Base-by-base conservation (phyloP, 805 yeast genomes). In the Sugiyamaella valdiviana region DNA sequence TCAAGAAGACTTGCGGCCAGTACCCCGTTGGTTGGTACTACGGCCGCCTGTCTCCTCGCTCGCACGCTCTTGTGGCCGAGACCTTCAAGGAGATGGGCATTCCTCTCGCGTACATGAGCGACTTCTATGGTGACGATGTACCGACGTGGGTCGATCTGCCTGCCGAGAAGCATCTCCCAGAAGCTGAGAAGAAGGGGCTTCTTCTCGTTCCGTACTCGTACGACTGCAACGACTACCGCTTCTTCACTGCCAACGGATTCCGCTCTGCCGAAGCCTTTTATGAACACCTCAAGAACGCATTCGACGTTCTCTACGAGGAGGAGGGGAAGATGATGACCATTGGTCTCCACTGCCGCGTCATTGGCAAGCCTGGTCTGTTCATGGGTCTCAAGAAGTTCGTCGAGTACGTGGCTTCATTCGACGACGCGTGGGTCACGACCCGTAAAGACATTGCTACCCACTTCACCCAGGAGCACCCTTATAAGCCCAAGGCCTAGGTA, bases 1-100 rank as follows among this genome's bases (percentile, higher is more conserved):
- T 69, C 41, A 61, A 63, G 50, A 64, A 60, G 38, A 56, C 63
- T 6, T 57, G 68, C 9, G 71, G 72, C 9, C 57, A 51, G 42
- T 60, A 63, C 36, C 71, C 70, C 29, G 57, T 54, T 24, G 72
- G 73, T n/a, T 66, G 69, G 50, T 69, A 67, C 49, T 62, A 62
- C 43, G 73, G 71, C 2, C 61, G 71, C 42, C 56, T 60, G 15
- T 62, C 66, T 19, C 59, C 61, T 24, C 59, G 58, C 36, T 56
- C 70, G 3, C 62, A 64, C 15, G 53, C 66, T 2, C 55, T 68
- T 22, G 66, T 65, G 14, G 56, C 60, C 36, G 66, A 63, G 44
- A 69, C 66, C 21, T 67, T 64, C 47, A 59, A 64, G 45, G 67
- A 67, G 42, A 45, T 61, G 32, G 63, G 63, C 14, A 52, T 58